A percentile compares a stretch with the other conserved stretches of the same genome.
Evolutionary conservation across 306 rosid genomes (phyloP).

Genomic region (Glycyrrhiza uralensis): DNA sequence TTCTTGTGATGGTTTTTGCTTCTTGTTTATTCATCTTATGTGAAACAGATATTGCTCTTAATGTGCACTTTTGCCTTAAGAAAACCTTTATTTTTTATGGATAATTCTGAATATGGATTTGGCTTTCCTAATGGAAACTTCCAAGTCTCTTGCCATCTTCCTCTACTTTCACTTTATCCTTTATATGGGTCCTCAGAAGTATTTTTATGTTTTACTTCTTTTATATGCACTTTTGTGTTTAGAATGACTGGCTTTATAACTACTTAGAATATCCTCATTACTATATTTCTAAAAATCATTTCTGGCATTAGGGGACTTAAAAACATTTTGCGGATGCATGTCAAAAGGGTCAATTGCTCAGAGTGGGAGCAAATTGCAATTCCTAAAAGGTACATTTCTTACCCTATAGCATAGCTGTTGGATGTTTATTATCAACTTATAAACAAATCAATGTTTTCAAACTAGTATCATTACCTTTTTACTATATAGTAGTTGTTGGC

Average conservation of each 20-base stretch:
- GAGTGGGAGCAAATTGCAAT: conserved; percentile 88
- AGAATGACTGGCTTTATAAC: neutral
- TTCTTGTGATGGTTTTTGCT: neutral
- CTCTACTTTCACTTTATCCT: conserved; percentile 3
- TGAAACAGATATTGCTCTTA: neutral
- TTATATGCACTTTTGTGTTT: neutral
- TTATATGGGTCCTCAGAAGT: neutral
- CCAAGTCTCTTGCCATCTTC: neutral
- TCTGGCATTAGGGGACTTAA: conserved; percentile 75
- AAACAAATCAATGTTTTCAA: conserved; percentile 15
- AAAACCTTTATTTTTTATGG: no score
- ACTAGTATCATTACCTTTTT: conserved; percentile 5
- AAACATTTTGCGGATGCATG: conserved; percentile 82
- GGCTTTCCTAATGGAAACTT: neutral
- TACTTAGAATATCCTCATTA: neutral
- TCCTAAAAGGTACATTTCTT: conserved; percentile 62
- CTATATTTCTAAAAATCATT: conserved; percentile 10
- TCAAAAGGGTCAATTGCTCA: conserved; percentile 72
- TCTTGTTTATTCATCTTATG: neutral
- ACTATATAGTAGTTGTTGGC: neutral
- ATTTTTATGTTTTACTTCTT: neutral
- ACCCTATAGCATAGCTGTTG: neutral
- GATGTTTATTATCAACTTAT: conserved; percentile 3
- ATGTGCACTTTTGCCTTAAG: no score
- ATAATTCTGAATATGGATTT: conserved; percentile 3